phyloP scores from a whole-genome alignment of 148 eudicot species.

The Polygonum aviculare region DNA sequence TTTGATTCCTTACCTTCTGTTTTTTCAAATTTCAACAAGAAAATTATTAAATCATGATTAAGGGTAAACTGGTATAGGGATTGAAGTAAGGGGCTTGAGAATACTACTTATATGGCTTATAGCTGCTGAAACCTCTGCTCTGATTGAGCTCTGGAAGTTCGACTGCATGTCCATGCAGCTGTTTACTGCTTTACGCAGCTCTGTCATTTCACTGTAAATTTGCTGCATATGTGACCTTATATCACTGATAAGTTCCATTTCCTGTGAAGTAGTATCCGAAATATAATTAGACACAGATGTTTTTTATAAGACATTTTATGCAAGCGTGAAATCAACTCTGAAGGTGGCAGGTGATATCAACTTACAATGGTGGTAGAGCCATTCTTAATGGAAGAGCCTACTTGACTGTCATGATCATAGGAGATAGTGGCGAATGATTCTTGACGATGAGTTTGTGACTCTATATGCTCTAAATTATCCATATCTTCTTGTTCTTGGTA shows the following conservation, averaged over 20 bases:
- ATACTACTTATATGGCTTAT: conserved; percentile 29
- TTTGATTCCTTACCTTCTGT: conserved; percentile 10
- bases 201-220: conserved; percentile 59
- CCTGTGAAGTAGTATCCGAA: conserved; percentile 26
- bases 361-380: neutral
- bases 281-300: neutral
- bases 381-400: neutral
- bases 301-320: neutral
- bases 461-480: neutral
- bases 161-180: conserved; percentile 59
- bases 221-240: conserved; percentile 59
- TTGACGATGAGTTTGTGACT: neutral
- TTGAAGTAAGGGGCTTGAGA: neutral
- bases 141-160: conserved; percentile 31
- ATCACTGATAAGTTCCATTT: conserved; percentile 62
- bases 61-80: neutral
- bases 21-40: conserved; percentile 3
- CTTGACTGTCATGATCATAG: conserved; percentile 7
- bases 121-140: conserved; percentile 29
- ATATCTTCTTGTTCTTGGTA: conserved; percentile 16
- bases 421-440: neutral
- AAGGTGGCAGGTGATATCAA: neutral
- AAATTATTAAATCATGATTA: neutral
- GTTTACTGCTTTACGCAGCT: conserved; percentile 50
- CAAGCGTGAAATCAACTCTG: neutral